These are phyloP conservation scores for Ministeria vibrans DNA, from an alignment of 78 protist genomes.

Conservation along the genomic window DNA sequence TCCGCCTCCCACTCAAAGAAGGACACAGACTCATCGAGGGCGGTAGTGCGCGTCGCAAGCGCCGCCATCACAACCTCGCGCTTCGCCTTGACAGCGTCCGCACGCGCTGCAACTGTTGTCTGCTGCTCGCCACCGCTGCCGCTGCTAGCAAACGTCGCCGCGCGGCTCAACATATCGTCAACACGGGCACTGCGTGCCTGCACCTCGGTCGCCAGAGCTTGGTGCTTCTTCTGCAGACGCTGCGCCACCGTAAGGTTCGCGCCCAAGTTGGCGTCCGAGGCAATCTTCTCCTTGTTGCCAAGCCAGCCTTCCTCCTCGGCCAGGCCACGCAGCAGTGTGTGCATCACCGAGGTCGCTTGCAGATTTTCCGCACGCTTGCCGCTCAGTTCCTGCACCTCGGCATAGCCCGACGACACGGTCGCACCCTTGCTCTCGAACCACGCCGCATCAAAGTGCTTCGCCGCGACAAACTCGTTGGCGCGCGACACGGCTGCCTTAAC, in stretches of 20 bases:
- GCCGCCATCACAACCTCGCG: neutral
- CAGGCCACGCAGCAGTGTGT: neutral
- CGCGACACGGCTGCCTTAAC: neutral
- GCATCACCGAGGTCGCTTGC: neutral
- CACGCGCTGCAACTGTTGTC: neutral
- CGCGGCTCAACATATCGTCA: neutral
- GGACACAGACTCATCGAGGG: neutral
- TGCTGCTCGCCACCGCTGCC: too few relatives aligned
- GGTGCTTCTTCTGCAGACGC: neutral
- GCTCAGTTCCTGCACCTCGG: neutral
- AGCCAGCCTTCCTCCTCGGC: conserved; percentile 11
- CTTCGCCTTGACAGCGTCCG: neutral
- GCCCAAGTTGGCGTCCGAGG: neutral
- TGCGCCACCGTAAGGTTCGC: neutral
- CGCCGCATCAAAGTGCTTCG: too few relatives aligned
- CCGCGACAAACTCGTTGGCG: too few relatives aligned
- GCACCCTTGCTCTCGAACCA: neutral
- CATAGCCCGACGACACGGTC: neutral
- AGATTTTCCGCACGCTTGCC: neutral
- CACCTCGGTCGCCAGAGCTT: neutral
- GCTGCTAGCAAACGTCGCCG: neutral
- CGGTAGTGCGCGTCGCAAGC: neutral
- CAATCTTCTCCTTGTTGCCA: neutral
- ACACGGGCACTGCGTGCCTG: neutral
- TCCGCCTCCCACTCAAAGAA: neutral